Conservation (phyloP, 1,284 basidiomycete species). For the Mrakiaceae sp. region DNA sequence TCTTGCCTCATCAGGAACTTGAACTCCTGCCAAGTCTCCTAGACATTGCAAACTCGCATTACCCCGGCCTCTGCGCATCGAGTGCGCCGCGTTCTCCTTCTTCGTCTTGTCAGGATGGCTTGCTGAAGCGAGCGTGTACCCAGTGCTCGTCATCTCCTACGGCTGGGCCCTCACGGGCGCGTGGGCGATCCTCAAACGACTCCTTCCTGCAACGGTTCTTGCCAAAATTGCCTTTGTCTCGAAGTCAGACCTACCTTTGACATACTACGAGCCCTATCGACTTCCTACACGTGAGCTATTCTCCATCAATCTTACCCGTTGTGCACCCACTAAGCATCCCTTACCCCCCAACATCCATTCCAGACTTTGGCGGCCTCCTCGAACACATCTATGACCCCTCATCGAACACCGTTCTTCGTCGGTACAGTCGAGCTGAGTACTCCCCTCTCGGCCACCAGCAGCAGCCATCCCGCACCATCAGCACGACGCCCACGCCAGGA, state of each 20-base stretch:
- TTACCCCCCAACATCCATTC: neutral
- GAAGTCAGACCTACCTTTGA: slow-evolving; percentile 6
- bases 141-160: slow-evolving; percentile 39
- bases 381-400: slow-evolving; percentile 18
- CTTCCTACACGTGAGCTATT: slow-evolving; percentile 1
- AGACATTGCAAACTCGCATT: slow-evolving; percentile 31
- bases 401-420: slow-evolving; percentile 23
- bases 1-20: slow-evolving; percentile 26
- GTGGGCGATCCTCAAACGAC: slow-evolving; percentile 39
- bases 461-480: slow-evolving; percentile 4
- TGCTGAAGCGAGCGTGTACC: no score
- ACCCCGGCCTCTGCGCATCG: slow-evolving; percentile 31
- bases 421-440: slow-evolving; percentile 20
- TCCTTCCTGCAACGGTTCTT: slow-evolving; percentile 37
- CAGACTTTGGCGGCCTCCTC: slow-evolving; percentile 26
- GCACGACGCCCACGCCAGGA: neutral
- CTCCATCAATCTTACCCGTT: neutral
- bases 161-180: slow-evolving; percentile 41
- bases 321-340: neutral
- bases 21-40: slow-evolving; percentile 33
- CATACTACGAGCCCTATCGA: neutral
- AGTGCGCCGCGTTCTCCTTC: neutral
- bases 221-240: slow-evolving; percentile 37
- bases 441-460: slow-evolving; percentile 11
- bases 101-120: no score